Evolutionary conservation across 805 yeast species (phyloP), one percentile per base, ranked within the genome.

Genomic region (Candida boleticola): DNA sequence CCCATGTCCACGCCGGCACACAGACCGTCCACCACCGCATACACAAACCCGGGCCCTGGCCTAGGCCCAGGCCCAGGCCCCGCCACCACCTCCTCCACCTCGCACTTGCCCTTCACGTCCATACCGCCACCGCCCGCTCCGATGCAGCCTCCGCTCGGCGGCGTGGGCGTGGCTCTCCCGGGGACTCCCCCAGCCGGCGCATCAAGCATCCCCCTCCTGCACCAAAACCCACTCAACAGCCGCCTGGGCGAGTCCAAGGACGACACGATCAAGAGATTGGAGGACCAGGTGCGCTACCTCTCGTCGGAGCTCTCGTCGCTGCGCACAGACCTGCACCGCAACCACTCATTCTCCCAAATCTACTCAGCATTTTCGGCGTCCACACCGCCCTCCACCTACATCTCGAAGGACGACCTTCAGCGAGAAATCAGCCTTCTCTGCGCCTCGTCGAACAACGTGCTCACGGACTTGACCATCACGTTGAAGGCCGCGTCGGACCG

Each of bases 401-500:
- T 63, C 33, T 51, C 60, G 39, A 64, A 64, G 42, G 50, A 47
- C 45, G 77, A 61, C 53, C 64, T 66, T 53, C 74, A 61, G 49
- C 66, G 52, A 41, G 85, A 63, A 53, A 60, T 66, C 50, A 64
- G 43, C 42, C 63, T 50, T 39, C 63, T 70, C 36, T 64, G 55
- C 48, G 63, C 60, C 22, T 54, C 66, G 25, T 60, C 64, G 14
- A 47, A 53, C 4, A 50, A 62, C 6, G 53, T 55, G 23, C 54
- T 80, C 37, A 61, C 72, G 21, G 68, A 65, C 9, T 59, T 75
- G 20, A 73, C 83, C 41, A 64, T 69, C 37, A 63, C 66, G 9
- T 63, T 80, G 33, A 72, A 77, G n/a, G 57, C 58, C 9, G 62
- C 63, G 4, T 73, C 82, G 17, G 76, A 73, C 40, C 58, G 57